Conservation (phyloP, 1,139 yeast species). For the Protomyces pachydermus region DNA sequence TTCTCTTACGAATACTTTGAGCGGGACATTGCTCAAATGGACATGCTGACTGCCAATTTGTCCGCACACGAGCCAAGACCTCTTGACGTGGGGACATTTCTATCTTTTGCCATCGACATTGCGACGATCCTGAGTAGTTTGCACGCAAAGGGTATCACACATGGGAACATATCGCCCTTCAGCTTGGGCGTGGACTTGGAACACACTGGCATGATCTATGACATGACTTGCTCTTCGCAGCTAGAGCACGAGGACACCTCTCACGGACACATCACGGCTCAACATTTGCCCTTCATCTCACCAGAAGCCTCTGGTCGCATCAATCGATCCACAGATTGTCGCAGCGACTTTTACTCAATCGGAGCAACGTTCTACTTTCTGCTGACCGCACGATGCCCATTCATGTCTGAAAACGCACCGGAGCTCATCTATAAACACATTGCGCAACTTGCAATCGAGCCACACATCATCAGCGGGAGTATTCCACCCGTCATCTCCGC, state of each 20-base stretch:
- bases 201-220: not conserved
- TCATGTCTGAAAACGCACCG: constrained; percentile 12
- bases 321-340: constrained; percentile 19
- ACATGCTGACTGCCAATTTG: not conserved
- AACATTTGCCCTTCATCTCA: constrained; percentile 17
- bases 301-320: constrained; percentile 26
- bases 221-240: constrained; percentile 9
- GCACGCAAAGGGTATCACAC: constrained; percentile 16
- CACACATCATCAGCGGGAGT: not conserved
- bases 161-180: constrained; percentile 13
- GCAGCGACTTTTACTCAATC: constrained; percentile 25
- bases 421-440: constrained; percentile 22
- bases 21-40: not conserved
- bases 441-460: constrained; percentile 11
- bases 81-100: constrained; percentile 6
- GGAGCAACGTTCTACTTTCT: constrained; percentile 17
- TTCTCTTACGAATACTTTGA: constrained; percentile 3
- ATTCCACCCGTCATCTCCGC: constrained; percentile 7
- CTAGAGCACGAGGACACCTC: constrained; percentile 25
- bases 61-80: not conserved
- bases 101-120: constrained; percentile 15
- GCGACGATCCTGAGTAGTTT: constrained; percentile 1
- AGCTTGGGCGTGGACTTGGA: constrained; percentile 7
- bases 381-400: constrained; percentile 20
- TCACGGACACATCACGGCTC: not conserved